phyloP scores from a whole-genome alignment of 129 eudicot species.

The Flaveria ramosissima region DNA sequence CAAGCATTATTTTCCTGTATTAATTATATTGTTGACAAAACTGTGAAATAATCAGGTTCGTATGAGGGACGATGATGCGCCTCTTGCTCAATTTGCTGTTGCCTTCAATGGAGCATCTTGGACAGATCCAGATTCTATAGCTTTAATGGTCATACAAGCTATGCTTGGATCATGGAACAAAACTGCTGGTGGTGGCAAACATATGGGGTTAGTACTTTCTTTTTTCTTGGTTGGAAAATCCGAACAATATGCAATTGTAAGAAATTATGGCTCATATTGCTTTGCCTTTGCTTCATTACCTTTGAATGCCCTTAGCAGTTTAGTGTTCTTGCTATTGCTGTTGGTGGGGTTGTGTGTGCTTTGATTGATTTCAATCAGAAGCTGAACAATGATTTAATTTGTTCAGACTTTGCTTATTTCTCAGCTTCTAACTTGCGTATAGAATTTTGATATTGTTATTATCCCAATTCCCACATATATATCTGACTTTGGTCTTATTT shows the following conservation, averaged over 20 bases:
- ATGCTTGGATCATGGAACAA: conserved; percentile 78
- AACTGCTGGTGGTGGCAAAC: conserved; percentile 65
- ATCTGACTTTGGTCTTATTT: conserved; percentile 4
- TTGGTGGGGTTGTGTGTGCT: neutral
- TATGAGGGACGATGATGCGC: conserved; percentile 69
- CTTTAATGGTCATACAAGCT: conserved; percentile 82
- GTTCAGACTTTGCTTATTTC: neutral
- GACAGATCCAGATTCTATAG: conserved; percentile 83
- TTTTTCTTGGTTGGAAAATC: neutral
- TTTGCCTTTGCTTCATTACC: neutral
- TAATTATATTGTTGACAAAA: conserved; percentile 8
- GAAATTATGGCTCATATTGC: neutral
- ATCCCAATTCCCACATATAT: neutral
- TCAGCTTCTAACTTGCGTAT: neutral
- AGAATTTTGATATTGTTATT: neutral
- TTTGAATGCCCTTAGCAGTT: neutral
- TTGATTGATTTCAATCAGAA: neutral
- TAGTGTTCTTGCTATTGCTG: neutral
- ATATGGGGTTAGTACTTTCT: conserved; percentile 60
- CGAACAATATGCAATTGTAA: neutral
- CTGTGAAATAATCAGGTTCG: conserved; percentile 54
- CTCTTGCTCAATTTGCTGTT: conserved; percentile 78
- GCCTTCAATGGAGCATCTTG: conserved; percentile 78
- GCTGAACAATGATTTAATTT: neutral
- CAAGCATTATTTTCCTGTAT: neutral